Conservation (phyloP, 139 green algal species). For the Ettlia oleoabundans region DNA sequence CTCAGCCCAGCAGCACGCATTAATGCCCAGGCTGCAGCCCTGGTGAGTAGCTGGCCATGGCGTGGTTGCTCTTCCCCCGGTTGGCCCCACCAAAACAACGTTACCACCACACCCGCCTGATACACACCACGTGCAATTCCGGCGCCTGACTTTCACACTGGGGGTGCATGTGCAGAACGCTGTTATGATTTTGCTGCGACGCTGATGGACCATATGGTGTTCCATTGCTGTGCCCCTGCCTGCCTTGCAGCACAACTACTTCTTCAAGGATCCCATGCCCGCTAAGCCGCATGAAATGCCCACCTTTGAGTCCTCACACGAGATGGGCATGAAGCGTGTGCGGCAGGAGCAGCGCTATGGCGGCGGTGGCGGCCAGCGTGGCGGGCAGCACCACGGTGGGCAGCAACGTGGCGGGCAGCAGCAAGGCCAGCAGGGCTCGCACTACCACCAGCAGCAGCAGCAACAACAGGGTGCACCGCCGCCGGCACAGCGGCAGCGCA, state of each 20-base stretch:
- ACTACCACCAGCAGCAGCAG: not conserved
- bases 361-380: not conserved
- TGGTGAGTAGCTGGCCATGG: constrained; percentile 40
- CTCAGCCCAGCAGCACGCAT: constrained; percentile 77
- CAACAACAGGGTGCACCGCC: not conserved
- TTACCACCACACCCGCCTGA: too few species aligned
- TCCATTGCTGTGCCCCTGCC: not conserved
- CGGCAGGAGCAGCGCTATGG: constrained; percentile 20
- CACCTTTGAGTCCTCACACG: constrained; percentile 6
- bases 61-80: not conserved
- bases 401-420: not conserved
- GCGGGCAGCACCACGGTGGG: not conserved
- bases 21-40: constrained; percentile 58
- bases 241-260: not conserved
- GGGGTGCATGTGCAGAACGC: too few species aligned
- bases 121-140: too few species aligned
- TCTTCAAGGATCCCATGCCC: constrained; percentile 13
- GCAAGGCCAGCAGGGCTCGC: not conserved
- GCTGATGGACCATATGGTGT: too few species aligned
- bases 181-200: too few species aligned
- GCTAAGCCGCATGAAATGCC: constrained; percentile 4
- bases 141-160: too few species aligned
- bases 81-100: not conserved
- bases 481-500: constrained; percentile 28
- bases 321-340: constrained; percentile 32